These are phyloP conservation scores for Abelmoschus esculentus DNA, from an alignment of 345 rosid species.

Conservation along the genomic window DNA sequence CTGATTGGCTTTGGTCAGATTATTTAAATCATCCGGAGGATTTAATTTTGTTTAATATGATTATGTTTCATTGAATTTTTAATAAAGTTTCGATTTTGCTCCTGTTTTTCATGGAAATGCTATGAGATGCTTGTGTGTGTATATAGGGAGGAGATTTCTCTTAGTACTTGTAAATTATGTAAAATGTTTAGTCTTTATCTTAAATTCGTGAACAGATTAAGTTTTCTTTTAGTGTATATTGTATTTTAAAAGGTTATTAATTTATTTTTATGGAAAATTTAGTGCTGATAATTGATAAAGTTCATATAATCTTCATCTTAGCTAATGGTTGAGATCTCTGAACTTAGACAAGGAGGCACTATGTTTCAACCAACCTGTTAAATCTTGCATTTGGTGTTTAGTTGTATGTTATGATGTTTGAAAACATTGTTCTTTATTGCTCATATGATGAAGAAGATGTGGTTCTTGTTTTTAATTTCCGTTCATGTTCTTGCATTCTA, in stretches of 20 bases:
- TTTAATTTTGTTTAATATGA: neutral
- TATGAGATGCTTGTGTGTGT: slow-evolving; percentile 1
- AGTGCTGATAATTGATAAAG: neutral
- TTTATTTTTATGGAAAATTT: neutral
- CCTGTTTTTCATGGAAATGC: neutral
- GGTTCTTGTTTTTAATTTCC: neutral
- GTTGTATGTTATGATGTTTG: neutral
- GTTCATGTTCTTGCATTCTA: neutral
- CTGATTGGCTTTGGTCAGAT: neutral
- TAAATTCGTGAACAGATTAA: neutral
- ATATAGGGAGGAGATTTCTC: neutral
- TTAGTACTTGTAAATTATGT: neutral
- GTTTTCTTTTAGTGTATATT: neutral
- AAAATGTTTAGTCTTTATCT: neutral
- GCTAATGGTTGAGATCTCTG: neutral
- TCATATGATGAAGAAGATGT: neutral
- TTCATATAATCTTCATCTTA: neutral
- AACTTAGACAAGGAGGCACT: neutral
- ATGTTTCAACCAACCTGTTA: neutral
- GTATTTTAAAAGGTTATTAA: neutral
- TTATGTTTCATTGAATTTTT: slow-evolving; percentile 5
- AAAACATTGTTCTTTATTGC: neutral
- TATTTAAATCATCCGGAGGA: neutral
- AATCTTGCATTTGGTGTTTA: neutral
- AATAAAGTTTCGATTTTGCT: neutral